Base-by-base conservation (phyloP, 139 green algal genomes). In the Chlamydomonas incerta region DNA sequence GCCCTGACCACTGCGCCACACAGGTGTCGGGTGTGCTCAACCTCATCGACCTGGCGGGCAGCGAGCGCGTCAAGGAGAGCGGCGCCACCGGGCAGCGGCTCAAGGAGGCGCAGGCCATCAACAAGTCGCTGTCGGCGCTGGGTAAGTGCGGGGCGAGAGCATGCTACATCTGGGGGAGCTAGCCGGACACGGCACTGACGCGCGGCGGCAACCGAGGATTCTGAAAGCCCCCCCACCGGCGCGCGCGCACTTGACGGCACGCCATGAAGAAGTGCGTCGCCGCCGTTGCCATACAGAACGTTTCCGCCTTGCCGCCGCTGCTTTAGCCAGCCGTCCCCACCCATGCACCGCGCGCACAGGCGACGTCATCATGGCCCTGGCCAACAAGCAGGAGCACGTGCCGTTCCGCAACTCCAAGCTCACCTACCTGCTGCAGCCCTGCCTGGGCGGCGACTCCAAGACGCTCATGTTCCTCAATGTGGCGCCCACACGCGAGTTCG, bases 391-490 rank as follows among this genome's bases (percentile, higher is more conserved):
- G 74, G 80, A 85, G 50, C 97, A 99, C 90, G 88, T 99, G n/a
- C 97, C 97, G 0, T 99, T 95, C 92, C 93, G 97, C 83, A 98
- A 99, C 94, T 96, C 90, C 87, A 98, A 98, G 93, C 93, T 99
- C 34, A 99, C 97, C 0, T 94, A 94, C 89, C 91, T 98, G 70
- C 86, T 96, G 83, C 93, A 97, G 94, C 96, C 96, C 35, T 97
- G 92, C 90, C 84, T 99, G 66, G 94, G 96, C 3, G 94, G 94
- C 29, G 95, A 97, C 77, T 90, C 94, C 62, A 99, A 99, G 90
- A 98, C 95, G 46, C 93, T 99, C 46, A 99, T 99, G 96, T 98
- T 98, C 93, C 95, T 98, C 85, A 98, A 98, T 90, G 86, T 99
- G 15, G 91, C 93, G 1, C 95, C 95, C 50, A 88, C 90, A 0